Conservation (phyloP, 306 rosid genomes). For the Carpinus viminea region DNA sequence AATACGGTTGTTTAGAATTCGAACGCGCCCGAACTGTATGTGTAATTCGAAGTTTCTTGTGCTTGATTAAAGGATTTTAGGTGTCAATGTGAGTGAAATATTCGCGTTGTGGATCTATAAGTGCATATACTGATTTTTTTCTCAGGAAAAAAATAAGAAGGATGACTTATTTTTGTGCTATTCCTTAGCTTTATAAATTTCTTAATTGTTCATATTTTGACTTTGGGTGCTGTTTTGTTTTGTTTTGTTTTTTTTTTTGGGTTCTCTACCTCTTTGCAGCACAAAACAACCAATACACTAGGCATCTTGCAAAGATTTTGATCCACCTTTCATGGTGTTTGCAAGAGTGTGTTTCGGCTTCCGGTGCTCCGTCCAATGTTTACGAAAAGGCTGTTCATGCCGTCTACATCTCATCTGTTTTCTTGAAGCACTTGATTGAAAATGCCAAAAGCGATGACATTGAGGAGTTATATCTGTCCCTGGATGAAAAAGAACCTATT, state of each 20-base stretch:
- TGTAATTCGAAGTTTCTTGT: too few species aligned
- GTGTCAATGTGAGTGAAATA: too few species aligned
- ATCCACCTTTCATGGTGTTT: conserved; percentile 80
- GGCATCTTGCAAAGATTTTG: conserved; percentile 92
- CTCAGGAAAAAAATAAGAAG: too few species aligned
- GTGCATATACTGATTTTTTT: too few species aligned
- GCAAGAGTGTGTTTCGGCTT: conserved; percentile 69
- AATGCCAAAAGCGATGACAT: conserved; percentile 48
- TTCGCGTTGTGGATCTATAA: too few species aligned
- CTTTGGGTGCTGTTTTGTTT: background rate
- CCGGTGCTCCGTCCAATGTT: conserved; percentile 57
- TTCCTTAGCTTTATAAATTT: too few species aligned
- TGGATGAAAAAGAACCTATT: conserved; percentile 58
- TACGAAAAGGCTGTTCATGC: conserved; percentile 86
- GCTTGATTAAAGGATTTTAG: too few species aligned
- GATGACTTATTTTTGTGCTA: too few species aligned
- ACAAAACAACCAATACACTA: conserved; percentile 68
- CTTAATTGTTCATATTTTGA: background rate
- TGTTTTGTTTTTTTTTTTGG: background rate
- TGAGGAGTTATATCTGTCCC: conserved; percentile 58
- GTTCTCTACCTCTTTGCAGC: conserved; percentile 43
- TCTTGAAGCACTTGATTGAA: conserved; percentile 85
- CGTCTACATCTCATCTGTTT: conserved; percentile 72
- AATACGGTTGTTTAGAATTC: background rate
- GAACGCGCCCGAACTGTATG: background rate